These are phyloP conservation scores for Populus davidiana DNA, from an alignment of 345 rosid genomes.

Conservation along the genomic window DNA sequence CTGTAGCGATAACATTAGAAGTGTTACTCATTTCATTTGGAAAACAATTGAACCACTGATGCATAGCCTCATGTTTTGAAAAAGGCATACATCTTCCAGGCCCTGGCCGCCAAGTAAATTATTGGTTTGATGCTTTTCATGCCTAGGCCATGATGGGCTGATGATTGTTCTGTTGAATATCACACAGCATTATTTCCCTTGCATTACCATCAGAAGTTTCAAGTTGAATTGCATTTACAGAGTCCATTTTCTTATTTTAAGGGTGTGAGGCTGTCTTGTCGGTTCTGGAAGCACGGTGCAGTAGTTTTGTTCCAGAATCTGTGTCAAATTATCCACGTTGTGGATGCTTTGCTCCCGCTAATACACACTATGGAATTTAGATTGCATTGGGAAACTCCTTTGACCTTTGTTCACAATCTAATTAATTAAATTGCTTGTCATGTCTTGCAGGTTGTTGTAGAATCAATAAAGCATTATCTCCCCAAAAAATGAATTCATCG, in stretches of 20 bases:
- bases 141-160: neutral
- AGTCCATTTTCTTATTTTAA: neutral
- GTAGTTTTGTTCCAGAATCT: neutral
- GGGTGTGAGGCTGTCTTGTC: neutral
- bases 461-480: conserved; percentile 25
- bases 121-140: neutral
- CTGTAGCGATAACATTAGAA: neutral
- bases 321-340: neutral
- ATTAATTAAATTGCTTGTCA: neutral
- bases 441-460: conserved; percentile 25
- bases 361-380: neutral
- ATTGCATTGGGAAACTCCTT: neutral
- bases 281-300: neutral
- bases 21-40: neutral
- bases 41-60: neutral
- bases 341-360: neutral
- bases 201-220: neutral
- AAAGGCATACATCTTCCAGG: neutral
- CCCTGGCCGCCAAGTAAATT: neutral
- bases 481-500: conserved; percentile 13
- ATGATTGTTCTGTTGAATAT: neutral
- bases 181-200: neutral
- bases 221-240: neutral
- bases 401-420: neutral
- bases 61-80: neutral